A percentile compares a stretch with the other conserved stretches of the same genome.
phyloP scores from a whole-genome alignment of 2,329 filamentous ascomycete genomes.

The Penicillium expansum region DNA sequence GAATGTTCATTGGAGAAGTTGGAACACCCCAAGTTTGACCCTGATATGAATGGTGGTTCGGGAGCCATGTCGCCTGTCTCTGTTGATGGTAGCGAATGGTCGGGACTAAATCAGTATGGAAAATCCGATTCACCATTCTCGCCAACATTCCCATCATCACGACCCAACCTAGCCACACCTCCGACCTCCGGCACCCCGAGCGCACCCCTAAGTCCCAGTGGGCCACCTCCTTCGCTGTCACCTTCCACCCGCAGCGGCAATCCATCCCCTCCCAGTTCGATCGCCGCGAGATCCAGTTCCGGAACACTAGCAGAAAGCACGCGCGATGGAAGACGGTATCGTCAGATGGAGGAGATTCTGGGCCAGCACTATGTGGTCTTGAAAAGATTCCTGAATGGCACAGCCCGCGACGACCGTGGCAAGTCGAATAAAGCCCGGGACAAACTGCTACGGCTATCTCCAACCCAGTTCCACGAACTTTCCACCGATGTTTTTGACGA shows the following conservation, averaged over 20 bases:
- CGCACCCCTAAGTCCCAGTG: conserved; percentile 61
- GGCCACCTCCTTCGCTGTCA: conserved; percentile 14
- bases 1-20: conserved; percentile 5
- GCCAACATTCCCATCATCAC: conserved; percentile 48
- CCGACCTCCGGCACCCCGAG: conserved; percentile 61
- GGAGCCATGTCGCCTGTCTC: conserved; percentile 79
- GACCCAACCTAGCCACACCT: conserved; percentile 60
- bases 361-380: conserved; percentile 79
- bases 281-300: conserved; percentile 72
- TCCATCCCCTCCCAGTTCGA: conserved; percentile 83
- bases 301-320: conserved; percentile 64
- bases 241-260: conserved; percentile 41
- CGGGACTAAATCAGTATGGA: conserved; percentile 66
- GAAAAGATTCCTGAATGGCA: conserved; percentile 69
- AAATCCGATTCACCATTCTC: conserved; percentile 42
- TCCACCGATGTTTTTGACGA: conserved; percentile 98
- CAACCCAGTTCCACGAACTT: conserved; percentile 93
- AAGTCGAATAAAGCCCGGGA: conserved; percentile 87
- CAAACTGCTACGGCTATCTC: conserved; percentile 84
- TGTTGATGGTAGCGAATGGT: conserved; percentile 79
- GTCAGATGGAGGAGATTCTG: conserved; percentile 65
- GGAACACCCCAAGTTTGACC: conserved; percentile 13
- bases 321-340: conserved; percentile 57
- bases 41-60: conserved; percentile 68
- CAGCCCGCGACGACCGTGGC: conserved; percentile 70